Conservation (phyloP, 345 rosid species). For the Kandelia obovata region DNA sequence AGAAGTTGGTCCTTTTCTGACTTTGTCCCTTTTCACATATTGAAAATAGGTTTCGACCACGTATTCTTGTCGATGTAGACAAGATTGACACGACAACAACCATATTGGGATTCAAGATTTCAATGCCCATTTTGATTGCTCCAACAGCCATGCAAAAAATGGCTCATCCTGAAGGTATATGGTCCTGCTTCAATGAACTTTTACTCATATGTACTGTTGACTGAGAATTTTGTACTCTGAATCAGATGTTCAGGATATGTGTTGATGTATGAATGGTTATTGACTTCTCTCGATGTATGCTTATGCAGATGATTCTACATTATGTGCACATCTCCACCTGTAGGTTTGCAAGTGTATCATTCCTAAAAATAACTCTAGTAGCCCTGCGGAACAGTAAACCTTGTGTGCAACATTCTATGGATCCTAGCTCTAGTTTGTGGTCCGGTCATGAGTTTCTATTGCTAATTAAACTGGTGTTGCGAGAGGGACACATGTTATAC, state of each 20-base stretch:
- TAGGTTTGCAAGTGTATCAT: not conserved
- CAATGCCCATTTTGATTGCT: constrained; percentile 97
- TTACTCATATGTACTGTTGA: not conserved
- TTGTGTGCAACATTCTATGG: too few relatives aligned
- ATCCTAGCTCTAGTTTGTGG: too few relatives aligned
- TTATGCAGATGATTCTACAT: not conserved
- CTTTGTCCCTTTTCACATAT: not conserved
- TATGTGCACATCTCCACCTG: not conserved
- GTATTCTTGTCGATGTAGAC: constrained; percentile 84
- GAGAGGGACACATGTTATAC: too few relatives aligned
- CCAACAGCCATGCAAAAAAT: constrained; percentile 97
- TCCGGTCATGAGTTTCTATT: too few relatives aligned
- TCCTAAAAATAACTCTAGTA: too few relatives aligned
- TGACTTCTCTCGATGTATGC: not conserved
- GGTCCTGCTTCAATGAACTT: not conserved
- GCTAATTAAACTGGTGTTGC: too few relatives aligned
- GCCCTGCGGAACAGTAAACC: too few relatives aligned
- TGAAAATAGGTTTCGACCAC: constrained; percentile 71
- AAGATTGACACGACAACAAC: constrained; percentile 66
- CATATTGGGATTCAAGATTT: constrained; percentile 78
- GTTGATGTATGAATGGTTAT: not conserved
- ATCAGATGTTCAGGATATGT: too few relatives aligned
- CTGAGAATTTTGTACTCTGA: too few relatives aligned
- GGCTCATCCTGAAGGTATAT: constrained; percentile 89
- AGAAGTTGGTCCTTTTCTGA: not conserved